Evolutionary conservation across 1,284 basidiomycete species (phyloP).

Genomic region (Ganoderma lucidum): DNA sequence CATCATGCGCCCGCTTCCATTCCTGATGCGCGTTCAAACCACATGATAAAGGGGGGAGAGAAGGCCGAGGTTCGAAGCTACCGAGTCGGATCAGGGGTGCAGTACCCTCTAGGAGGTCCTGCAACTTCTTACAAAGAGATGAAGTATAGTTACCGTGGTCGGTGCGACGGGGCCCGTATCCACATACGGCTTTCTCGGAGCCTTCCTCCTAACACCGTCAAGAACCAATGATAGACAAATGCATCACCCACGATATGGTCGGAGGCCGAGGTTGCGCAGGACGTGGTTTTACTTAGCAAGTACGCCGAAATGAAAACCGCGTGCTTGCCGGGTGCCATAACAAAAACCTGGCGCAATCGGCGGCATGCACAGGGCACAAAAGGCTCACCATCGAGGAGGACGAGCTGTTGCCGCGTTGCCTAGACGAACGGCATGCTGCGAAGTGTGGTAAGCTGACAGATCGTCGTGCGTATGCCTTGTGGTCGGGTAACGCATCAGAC

Average conservation of each 20-base stretch:
- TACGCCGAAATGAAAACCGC: not conserved
- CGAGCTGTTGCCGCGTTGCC: not conserved
- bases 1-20: not conserved
- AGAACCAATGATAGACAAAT: not conserved
- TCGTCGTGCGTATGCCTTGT: not conserved
- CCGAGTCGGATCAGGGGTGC: constrained; percentile 6
- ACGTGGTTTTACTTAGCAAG: not conserved
- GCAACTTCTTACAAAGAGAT: not conserved
- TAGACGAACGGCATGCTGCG: not conserved
- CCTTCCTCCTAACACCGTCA: not conserved
- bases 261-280: not conserved
- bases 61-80: not conserved
- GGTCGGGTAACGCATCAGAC: not conserved
- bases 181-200: not conserved
- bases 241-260: no score
- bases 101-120: not conserved
- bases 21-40: not conserved
- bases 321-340: not conserved
- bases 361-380: not conserved
- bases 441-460: not conserved
- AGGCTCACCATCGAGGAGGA: not conserved
- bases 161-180: not conserved
- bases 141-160: not conserved
- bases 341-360: not conserved
- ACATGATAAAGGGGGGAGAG: not conserved